Conservation (phyloP, 495 filamentous ascomycete species). For the Penicillium atrosanguineum region DNA sequence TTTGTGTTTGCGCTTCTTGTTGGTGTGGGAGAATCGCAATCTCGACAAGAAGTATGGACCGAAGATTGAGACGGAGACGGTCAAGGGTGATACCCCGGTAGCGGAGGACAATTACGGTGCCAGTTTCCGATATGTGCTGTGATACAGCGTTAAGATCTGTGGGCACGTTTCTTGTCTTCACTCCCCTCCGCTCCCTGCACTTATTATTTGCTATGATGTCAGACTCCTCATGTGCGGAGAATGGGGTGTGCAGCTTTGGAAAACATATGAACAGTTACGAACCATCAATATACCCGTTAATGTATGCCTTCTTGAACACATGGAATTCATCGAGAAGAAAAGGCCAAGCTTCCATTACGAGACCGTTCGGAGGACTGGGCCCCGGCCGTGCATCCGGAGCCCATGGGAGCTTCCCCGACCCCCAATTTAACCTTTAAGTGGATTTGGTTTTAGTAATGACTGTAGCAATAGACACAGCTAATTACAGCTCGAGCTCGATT, state of each 20-base stretch:
- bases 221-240: not conserved
- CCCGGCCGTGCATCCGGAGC: not conserved
- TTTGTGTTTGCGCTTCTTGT: constrained; percentile 49
- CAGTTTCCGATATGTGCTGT: constrained; percentile 47
- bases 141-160: not conserved
- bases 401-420: too few species aligned
- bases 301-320: not conserved
- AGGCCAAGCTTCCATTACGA: too few species aligned
- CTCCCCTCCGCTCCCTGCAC: not conserved
- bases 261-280: not conserved
- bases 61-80: constrained; percentile 18
- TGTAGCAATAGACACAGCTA: not conserved
- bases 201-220: constrained; percentile 11
- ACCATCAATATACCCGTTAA: not conserved
- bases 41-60: constrained; percentile 52
- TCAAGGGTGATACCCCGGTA: constrained; percentile 17
- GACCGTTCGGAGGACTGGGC: not conserved
- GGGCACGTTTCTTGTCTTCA: not conserved
- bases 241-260: too few species aligned
- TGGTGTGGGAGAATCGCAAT: constrained; percentile 61
- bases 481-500: not conserved
- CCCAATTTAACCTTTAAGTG: not conserved
- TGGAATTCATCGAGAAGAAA: too few species aligned
- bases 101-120: constrained; percentile 54
- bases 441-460: not conserved